A percentile compares a stretch with the other conserved stretches of the same genome.
These are phyloP conservation scores for Saccharomycopsis selenospora DNA, from an alignment of 805 yeast genomes.

Conservation along the genomic window DNA sequence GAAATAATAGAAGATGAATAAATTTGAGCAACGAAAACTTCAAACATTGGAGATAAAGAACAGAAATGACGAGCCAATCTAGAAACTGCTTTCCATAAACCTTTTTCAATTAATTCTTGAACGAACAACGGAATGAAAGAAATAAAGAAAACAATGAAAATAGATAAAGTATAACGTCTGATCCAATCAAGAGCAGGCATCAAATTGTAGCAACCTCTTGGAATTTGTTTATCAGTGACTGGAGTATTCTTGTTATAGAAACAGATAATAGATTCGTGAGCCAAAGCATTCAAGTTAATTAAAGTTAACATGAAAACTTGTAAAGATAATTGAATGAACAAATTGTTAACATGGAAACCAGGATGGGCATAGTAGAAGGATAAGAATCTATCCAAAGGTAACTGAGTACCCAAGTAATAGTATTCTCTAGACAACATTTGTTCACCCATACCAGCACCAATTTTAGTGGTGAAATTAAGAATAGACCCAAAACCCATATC, in stretches of 20 bases:
- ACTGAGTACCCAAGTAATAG: slow-evolving; percentile 80
- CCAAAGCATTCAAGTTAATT: slow-evolving; percentile 72
- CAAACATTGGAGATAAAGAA: slow-evolving; percentile 85
- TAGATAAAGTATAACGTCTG: slow-evolving; percentile 76
- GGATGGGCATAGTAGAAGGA: slow-evolving; percentile 96
- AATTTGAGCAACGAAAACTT: slow-evolving; percentile 91
- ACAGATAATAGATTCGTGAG: slow-evolving; percentile 66
- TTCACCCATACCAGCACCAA: slow-evolving; percentile 99
- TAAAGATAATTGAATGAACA: slow-evolving; percentile 81
- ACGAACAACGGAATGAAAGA: slow-evolving; percentile 82
- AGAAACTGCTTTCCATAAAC: slow-evolving; percentile 62
- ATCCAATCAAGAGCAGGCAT: slow-evolving; percentile 90
- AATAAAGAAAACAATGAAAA: slow-evolving; percentile 87
- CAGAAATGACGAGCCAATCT: slow-evolving; percentile 69
- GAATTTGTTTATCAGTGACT: slow-evolving; percentile 63
- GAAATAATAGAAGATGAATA: slow-evolving; percentile 71
- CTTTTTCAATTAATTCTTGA: slow-evolving; percentile 85
- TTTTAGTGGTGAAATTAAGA: slow-evolving; percentile 87
- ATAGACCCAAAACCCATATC: slow-evolving; percentile 92
- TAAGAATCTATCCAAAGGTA: slow-evolving; percentile 82
- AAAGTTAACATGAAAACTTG: slow-evolving; percentile 77
- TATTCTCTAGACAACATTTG: slow-evolving; percentile 89
- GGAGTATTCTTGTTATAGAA: slow-evolving; percentile 58
- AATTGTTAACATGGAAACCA: slow-evolving; percentile 88
- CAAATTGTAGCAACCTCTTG: slow-evolving; percentile 80